Conservation (phyloP, 768 basidiomycete genomes). For the Dictyophora rubrovolvata region DNA sequence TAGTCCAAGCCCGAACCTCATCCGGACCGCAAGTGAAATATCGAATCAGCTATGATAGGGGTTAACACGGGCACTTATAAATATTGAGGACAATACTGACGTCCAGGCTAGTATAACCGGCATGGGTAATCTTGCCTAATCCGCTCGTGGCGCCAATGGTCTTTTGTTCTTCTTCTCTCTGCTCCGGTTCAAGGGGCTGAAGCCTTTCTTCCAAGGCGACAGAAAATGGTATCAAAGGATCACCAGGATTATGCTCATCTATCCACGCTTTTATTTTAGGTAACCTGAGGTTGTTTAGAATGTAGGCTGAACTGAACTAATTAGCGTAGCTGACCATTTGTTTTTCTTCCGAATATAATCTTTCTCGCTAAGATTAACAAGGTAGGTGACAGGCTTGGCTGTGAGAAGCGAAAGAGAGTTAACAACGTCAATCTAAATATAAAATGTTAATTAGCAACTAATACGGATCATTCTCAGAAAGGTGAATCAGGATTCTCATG, state of each 20-base stretch:
- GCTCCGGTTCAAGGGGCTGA: constrained; percentile 48
- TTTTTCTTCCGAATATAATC: constrained; percentile 98
- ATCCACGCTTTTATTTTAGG: constrained; percentile 99
- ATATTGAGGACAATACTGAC: constrained; percentile 30
- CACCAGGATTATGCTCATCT: constrained; percentile 91
- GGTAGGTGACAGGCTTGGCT: constrained; percentile 94
- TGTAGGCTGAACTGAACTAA: not conserved
- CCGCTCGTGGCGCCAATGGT: constrained; percentile 63
- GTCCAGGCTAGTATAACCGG: constrained; percentile 81
- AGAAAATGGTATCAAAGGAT: constrained; percentile 92
- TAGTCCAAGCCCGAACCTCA: constrained; percentile 98
- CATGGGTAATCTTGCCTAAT: constrained; percentile 89
- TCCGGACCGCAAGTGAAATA: constrained; percentile 97
- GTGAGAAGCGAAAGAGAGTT: constrained; percentile 86
- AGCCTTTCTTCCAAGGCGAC: constrained; percentile 93
- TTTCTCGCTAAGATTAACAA: constrained; percentile 91
- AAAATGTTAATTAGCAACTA: not conserved
- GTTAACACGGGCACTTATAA: not conserved
- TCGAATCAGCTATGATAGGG: constrained; percentile 60
- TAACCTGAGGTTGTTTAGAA: constrained; percentile 40
- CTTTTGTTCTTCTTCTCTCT: constrained; percentile 70
- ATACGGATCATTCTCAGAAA: not conserved
- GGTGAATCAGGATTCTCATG: constrained; percentile 21
- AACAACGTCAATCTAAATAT: constrained; percentile 71
- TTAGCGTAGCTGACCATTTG: constrained; percentile 62